A percentile compares a stretch with the other conserved stretches of the same genome.
Conservation (phyloP, 2,329 filamentous ascomycete species). For the Aspergillus sp. region DNA sequence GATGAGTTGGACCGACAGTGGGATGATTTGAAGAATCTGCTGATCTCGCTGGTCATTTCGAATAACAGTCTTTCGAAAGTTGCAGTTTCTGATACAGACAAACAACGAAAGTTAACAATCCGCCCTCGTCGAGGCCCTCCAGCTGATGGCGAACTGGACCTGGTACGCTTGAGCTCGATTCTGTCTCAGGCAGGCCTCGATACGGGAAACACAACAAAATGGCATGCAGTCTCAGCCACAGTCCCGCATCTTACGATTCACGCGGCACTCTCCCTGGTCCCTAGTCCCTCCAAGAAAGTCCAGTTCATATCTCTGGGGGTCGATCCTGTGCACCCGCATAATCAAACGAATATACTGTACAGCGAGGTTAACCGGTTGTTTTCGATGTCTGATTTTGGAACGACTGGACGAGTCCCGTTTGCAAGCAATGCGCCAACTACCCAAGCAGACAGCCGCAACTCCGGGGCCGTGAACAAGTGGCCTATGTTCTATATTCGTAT, state of each 20-base stretch:
- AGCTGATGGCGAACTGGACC: conserved; percentile 19
- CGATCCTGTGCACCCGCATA: conserved; percentile 58
- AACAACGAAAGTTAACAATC: conserved; percentile 37
- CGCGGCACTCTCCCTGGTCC: conserved; percentile 70
- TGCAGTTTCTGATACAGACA: conserved; percentile 55
- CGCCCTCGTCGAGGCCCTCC: conserved; percentile 12
- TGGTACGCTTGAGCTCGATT: conserved; percentile 48
- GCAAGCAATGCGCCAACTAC: conserved; percentile 14
- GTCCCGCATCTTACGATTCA: conserved; percentile 61
- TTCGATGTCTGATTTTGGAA: conserved; percentile 72
- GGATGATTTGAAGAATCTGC: conserved; percentile 58
- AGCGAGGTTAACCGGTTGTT: conserved; percentile 79
- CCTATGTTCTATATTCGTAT: conserved; percentile 87
- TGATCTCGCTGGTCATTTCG: conserved; percentile 68
- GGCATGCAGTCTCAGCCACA: conserved; percentile 70
- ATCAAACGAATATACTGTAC: conserved; percentile 66
- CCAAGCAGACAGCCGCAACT: conserved; percentile 35
- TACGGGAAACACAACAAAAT: conserved; percentile 54
- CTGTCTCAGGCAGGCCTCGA: conserved; percentile 66
- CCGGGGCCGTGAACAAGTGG: conserved; percentile 68
- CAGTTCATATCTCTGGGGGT: conserved; percentile 84
- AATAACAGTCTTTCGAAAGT: conserved; percentile 62
- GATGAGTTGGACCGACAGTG: conserved; percentile 63
- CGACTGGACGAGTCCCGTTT: conserved; percentile 46
- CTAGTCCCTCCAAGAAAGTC: conserved; percentile 67